These are phyloP conservation scores for Pseudocercospora pini-densiflorae DNA, from an alignment of 2,329 filamentous ascomycete species.

Conservation along the genomic window DNA sequence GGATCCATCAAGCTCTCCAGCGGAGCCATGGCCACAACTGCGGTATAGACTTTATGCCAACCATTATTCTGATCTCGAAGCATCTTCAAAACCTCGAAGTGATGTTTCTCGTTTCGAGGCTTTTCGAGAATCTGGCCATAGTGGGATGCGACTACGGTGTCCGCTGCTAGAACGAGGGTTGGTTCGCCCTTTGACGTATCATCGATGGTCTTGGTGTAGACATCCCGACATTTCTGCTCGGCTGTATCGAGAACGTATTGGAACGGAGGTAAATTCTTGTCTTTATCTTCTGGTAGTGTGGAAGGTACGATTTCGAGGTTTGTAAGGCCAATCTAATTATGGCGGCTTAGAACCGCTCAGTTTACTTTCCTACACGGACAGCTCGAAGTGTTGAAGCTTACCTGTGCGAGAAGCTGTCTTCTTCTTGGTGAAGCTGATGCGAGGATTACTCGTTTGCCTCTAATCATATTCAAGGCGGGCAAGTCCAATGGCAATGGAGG, in stretches of 20 bases:
- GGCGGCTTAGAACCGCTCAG: slow-evolving; percentile 33
- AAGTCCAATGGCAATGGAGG: slow-evolving; percentile 73
- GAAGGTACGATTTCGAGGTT: slow-evolving; percentile 86
- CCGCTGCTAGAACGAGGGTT: slow-evolving; percentile 28
- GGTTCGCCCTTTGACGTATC: slow-evolving; percentile 59
- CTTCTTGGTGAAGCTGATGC: slow-evolving; percentile 88
- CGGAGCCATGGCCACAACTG: slow-evolving; percentile 82
- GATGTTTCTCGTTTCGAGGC: slow-evolving; percentile 78
- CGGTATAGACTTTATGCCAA: slow-evolving; percentile 81
- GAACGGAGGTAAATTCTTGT: slow-evolving; percentile 78
- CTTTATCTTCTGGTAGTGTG: slow-evolving; percentile 80
- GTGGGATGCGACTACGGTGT: slow-evolving; percentile 71
- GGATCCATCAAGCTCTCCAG: slow-evolving; percentile 79
- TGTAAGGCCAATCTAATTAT: slow-evolving; percentile 71
- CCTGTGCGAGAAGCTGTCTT: slow-evolving; percentile 77
- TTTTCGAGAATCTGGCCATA: slow-evolving; percentile 87
- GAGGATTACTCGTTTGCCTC: slow-evolving; percentile 80
- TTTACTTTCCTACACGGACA: slow-evolving; percentile 2
- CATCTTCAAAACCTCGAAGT: slow-evolving; percentile 80
- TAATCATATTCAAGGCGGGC: slow-evolving; percentile 76
- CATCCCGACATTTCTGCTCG: slow-evolving; percentile 77
- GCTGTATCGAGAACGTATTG: slow-evolving; percentile 93
- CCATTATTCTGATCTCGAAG: slow-evolving; percentile 70
- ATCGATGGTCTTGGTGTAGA: slow-evolving; percentile 66
- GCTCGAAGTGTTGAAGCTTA: slow-evolving; percentile 39